Evolutionary conservation across 192 early-diverging fungal genomes (phyloP), one percentile per base, ranked within the genome.

Genomic region (Rhizoclosmatium globosum): DNA sequence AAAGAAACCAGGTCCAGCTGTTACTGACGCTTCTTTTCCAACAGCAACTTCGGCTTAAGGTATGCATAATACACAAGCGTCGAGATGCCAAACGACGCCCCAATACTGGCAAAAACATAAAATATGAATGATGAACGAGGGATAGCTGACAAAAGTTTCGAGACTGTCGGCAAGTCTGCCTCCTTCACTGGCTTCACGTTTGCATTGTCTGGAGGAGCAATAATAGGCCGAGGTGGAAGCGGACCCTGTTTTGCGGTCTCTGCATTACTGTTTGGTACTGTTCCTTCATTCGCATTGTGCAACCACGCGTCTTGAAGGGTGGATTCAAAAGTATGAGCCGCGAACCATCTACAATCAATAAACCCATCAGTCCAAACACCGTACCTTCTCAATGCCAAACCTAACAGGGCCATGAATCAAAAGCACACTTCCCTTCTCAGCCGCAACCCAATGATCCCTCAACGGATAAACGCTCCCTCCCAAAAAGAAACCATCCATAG

Each of bases 401-500:
- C 78, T 79, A 15, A 79, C 78, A 59, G 64, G 76, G 19, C 76
- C 76, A 48, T 80, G 79, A 39, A 80, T 61, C 17, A 78, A 13
- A 48, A 80, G 66, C 2, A 58, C 39, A 21, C 15, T 4, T 19
- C 67, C 46, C 23, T 39, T n/a, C 19, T 31, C 38, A 11, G 70
- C 59, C 74, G 58, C 9, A 31, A 80, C 79, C 60, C 66, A 77
- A 42, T 79, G 76, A 68, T 79, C 79, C 48, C 76, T 13, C 56
- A 79, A 31, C 17, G 79, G 68, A 79, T 79, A 79, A 19, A 64
- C 74, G 2, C n/a, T 68, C 31, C 50, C 57, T n/a, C 72, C 79
- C 60, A 80, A 67, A 68, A 80, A 80, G 76, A 80, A 80, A 2
- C 79, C 79, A 15, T 80, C 76, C 17, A 80, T 7, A 1, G 70